Base-by-base conservation (phyloP, 179 eudicot genomes). In the Sideroxylon spinosum region DNA sequence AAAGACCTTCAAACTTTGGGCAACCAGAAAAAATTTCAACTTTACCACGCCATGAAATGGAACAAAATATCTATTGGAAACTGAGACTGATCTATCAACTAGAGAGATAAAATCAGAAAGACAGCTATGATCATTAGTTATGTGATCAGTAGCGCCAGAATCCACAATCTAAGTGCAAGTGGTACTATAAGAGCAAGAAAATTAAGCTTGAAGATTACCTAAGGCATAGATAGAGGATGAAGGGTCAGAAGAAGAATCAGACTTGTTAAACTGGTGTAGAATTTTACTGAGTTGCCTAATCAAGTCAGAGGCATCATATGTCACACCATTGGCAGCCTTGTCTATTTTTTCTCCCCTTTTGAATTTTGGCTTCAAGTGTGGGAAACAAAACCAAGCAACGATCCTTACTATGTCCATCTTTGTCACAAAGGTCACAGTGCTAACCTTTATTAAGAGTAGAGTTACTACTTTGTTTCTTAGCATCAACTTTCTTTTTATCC, bases 391-490 rank as follows among this genome's bases (percentile, higher is more conserved):
- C 9, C 72, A 25, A 68, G 2, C 52, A 68, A 68, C 14, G 25
- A n/a, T 68, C 72, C 53, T 6, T 68, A 44, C 23, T 68, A 17
- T 68, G 72, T 5, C 72, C 72, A 44, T 68, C 72, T 68, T 68
- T 68, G 25, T 68, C 53, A 68, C 72, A 68, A 37, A 37, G 53
- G 14, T 68, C 50, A 68, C 52, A 68, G 19, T 32, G 25, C 7
- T 17, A 52, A 2, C 72, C 23, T 44, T 67, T 32, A 17, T 68
- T 68, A 7, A 0, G 1, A 6, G 14, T 5, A 65, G 16, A 14
- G 12, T 29, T 59, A n/a, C 26, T 52, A 68, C 53, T 37, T 2
- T 37, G 26, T 5, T 68, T 37, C 23, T 44, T 65, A 7, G 19
- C 19, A 13, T 68, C 53, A 68, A 3, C 53, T 68, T 68, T 68